A percentile compares a stretch with the other conserved stretches of the same genome.
phyloP scores from a whole-genome alignment of 1,284 basidiomycete genomes.

The Pascua guehoae region DNA sequence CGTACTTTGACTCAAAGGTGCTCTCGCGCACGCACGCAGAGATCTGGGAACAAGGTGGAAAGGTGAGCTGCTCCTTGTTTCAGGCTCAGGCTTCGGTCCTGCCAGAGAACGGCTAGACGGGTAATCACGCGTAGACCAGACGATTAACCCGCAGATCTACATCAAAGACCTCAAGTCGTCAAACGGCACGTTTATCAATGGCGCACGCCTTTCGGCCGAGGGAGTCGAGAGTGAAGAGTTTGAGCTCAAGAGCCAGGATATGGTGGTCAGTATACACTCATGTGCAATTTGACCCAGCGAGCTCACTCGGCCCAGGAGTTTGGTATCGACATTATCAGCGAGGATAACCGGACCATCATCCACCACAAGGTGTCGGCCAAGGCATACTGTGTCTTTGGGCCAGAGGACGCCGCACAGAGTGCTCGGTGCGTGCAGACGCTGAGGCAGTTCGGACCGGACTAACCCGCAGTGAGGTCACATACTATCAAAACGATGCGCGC shows the following conservation, averaged over 20 bases:
- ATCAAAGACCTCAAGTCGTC: conserved; percentile 99
- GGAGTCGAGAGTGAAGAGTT: conserved; percentile 88
- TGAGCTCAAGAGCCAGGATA: conserved; percentile 91
- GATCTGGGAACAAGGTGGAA: conserved; percentile 88
- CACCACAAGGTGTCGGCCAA: conserved; percentile 98
- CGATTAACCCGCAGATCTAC: conserved; percentile 63
- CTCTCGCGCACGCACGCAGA: conserved; percentile 94
- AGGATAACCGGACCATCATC: conserved; percentile 96
- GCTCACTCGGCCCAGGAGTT: conserved; percentile 66
- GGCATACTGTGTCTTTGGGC: conserved; percentile 79
- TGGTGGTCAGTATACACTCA: conserved; percentile 59
- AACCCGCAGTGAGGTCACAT: conserved; percentile 37
- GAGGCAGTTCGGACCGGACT: neutral
- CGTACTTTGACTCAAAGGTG: conserved; percentile 96
- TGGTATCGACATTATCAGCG: conserved; percentile 97
- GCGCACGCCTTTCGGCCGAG: conserved; percentile 84
- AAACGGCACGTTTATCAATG: conserved; percentile 98
- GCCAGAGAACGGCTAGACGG: neutral
- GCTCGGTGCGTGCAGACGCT: conserved; percentile 33
- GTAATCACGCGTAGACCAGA: neutral
- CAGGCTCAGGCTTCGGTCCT: neutral
- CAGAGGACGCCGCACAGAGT: conserved; percentile 65
- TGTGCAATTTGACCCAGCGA: neutral
- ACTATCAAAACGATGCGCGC: conserved; percentile 40
- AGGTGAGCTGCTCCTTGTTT: conserved; percentile 56